A percentile compares a stretch with the other conserved stretches of the same genome.
These are phyloP conservation scores for Akanthomyces lecanii DNA, from an alignment of 2,329 filamentous ascomycete genomes.

Conservation along the genomic window DNA sequence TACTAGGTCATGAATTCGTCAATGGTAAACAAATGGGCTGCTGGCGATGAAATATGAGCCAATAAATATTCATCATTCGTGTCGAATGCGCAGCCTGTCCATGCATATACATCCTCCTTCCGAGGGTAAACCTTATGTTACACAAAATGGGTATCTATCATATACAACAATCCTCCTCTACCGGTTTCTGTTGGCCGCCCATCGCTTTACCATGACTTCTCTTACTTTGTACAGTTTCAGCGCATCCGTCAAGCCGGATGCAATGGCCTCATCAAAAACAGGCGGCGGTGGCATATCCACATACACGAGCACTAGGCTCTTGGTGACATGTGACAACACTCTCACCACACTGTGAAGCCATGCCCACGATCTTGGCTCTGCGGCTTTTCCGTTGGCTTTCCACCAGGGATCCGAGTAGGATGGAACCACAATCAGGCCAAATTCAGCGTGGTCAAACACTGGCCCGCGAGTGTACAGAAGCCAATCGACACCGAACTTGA, in stretches of 20 bases:
- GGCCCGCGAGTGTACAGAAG: conserved; percentile 91
- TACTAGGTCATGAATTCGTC: background rate
- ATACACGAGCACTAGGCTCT: conserved; percentile 84
- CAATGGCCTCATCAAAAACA: conserved; percentile 39
- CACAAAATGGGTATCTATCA: conserved; percentile 15
- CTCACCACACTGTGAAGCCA: conserved; percentile 88
- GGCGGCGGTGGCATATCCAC: conserved; percentile 79
- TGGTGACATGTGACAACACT: conserved; percentile 83
- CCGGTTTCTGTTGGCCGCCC: conserved; percentile 74
- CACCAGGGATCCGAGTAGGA: conserved; percentile 74
- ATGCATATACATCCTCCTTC: background rate
- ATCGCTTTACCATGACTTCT: conserved; percentile 77
- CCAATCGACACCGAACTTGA: conserved; percentile 94
- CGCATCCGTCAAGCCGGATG: conserved; percentile 56
- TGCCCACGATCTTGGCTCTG: conserved; percentile 60
- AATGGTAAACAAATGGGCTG: too few species aligned
- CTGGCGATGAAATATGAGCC: background rate
- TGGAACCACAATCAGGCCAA: conserved; percentile 79
- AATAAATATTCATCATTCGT: background rate
- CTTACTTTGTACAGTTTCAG: conserved; percentile 70
- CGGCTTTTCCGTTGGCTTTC: conserved; percentile 51
- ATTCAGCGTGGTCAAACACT: conserved; percentile 92
- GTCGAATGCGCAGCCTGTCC: background rate
- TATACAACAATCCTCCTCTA: conserved; percentile 21
- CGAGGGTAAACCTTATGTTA: conserved; percentile 4